These are phyloP conservation scores for Phytopythium boreale DNA, from an alignment of 352 stramenopile genomes.

Conservation along the genomic window DNA sequence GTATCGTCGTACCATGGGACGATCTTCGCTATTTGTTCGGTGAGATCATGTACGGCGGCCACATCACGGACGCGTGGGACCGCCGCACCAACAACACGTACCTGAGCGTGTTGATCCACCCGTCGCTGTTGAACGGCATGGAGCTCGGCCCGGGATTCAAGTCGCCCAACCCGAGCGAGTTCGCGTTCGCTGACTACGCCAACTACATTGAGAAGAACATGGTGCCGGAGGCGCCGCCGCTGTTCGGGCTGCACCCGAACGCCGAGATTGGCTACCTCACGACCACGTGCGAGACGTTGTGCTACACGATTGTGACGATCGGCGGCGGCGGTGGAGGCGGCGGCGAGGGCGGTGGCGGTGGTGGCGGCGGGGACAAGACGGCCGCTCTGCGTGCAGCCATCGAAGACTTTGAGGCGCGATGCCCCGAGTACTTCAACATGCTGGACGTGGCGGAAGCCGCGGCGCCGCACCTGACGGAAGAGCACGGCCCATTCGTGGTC, in stretches of 20 bases:
- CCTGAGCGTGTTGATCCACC: conserved; percentile 87
- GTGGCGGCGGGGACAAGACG: conserved; percentile 72
- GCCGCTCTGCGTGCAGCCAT: conserved; percentile 83
- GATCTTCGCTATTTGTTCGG: conserved; percentile 96
- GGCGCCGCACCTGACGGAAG: conserved; percentile 83
- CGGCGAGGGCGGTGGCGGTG: conserved; percentile 31
- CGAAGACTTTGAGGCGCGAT: conserved; percentile 87
- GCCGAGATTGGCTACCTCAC: conserved; percentile 95
- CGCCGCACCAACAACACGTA: conserved; percentile 96
- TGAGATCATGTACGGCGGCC: conserved; percentile 96
- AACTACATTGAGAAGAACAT: conserved; percentile 95
- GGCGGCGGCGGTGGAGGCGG: conserved; percentile 59
- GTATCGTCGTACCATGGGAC: conserved; percentile 87
- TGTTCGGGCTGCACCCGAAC: conserved; percentile 95
- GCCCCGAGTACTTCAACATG: conserved; percentile 92
- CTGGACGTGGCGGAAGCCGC: conserved; percentile 87
- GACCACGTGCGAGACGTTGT: conserved; percentile 89
- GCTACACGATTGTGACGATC: conserved; percentile 93
- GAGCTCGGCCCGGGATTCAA: conserved; percentile 95
- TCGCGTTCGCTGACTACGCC: conserved; percentile 81
- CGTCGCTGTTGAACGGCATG: conserved; percentile 83
- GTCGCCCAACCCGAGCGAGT: conserved; percentile 82
- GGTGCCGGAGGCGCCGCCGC: conserved; percentile 87
- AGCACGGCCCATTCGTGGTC: conserved; percentile 92
- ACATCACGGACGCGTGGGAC: conserved; percentile 96